Base-by-base conservation (phyloP, 768 basidiomycete species). In the Suillus weaverae region DNA sequence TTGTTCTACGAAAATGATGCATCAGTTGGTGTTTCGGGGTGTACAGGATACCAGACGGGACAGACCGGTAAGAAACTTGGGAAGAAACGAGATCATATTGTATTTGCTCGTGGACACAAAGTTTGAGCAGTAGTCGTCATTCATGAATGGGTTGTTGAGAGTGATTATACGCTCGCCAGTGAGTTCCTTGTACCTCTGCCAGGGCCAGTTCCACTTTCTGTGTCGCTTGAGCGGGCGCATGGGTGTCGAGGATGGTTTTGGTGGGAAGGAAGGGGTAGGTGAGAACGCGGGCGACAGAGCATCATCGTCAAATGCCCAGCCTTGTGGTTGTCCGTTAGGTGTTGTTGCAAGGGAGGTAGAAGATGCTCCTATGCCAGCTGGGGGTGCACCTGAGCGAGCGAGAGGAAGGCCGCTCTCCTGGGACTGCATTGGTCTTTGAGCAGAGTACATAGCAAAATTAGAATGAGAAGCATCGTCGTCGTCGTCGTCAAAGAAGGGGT, bases 61-160 rank as follows among this genome's bases (percentile, higher is more conserved):
- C 87, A 68, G 70, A 98, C 97, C 95, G 61, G 86, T 85, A 65
- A 99, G 77, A 79, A 99, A 99, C 77, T 98, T 98, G 44, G 94
- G 95, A 5, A 95, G 66, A 76, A 99, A 99, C 0, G 92, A 91
- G 18, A 81, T 82, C 41, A 89, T 64, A 72, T 95, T 98, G 78
- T 99, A 99, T 78, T 99, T 99, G 82, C 91, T 94, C 30, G 97
- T 99, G 11, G 90, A 91, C 32, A 99, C 89, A 63, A 88, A 90
- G 77, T 99, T 99, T 62, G 85, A 88, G 70, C 82, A 80, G 77
- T 83, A 96, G 60, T 87, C 90, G 54, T 75, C 78, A 76, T 89
- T 90, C 66, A 88, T 84, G 38, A 78, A 67, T 46, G 83, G 79
- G 74, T 94, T 91, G 77, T 97, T 96, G 74, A 98, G 84, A 16